phyloP scores from a whole-genome alignment of 305 asterid genomes.

The Vinca major region DNA sequence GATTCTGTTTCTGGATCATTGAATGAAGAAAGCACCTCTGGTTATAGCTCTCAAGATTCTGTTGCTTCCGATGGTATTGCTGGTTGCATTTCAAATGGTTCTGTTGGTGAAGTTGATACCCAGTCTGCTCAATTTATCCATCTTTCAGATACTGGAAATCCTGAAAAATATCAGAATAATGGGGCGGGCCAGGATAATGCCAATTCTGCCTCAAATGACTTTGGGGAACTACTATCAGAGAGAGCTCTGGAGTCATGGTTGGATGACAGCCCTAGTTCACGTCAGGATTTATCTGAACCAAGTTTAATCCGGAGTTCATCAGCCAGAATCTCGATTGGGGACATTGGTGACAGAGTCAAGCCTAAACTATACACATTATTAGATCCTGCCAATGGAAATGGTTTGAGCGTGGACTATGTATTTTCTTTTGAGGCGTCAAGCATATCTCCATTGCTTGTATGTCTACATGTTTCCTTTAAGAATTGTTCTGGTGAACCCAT shows the following conservation, averaged over 20 bases:
- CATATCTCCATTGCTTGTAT: conserved; percentile 49
- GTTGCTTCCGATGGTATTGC: conserved; percentile 44
- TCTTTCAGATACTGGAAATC: conserved; percentile 59
- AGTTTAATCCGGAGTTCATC: conserved; percentile 43
- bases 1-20: conserved; percentile 58
- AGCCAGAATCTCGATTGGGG: conserved; percentile 84
- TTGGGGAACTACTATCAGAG: conserved; percentile 68
- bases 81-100: conserved; percentile 33
- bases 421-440: conserved; percentile 68
- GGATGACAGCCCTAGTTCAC: conserved; percentile 58
- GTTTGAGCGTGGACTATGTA: conserved; percentile 59
- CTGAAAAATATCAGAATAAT: conserved; percentile 29
- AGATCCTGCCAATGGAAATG: conserved; percentile 77
- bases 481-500: conserved; percentile 58
- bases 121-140: conserved; percentile 50
- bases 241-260: conserved; percentile 87
- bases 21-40: conserved; percentile 66
- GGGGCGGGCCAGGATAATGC: conserved; percentile 29
- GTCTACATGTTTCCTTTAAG: conserved; percentile 55
- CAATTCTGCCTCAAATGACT: conserved; percentile 38
- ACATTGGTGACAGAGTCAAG: conserved; percentile 58
- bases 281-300: conserved; percentile 36
- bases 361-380: conserved; percentile 55
- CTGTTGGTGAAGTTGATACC: conserved; percentile 37
- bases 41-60: conserved; percentile 61